Percentiles rank a stretch among this genome's conserved stretches.
Evolutionary conservation across 441 rosid genomes (phyloP).

Genomic region (Populus trichocarpa): DNA sequence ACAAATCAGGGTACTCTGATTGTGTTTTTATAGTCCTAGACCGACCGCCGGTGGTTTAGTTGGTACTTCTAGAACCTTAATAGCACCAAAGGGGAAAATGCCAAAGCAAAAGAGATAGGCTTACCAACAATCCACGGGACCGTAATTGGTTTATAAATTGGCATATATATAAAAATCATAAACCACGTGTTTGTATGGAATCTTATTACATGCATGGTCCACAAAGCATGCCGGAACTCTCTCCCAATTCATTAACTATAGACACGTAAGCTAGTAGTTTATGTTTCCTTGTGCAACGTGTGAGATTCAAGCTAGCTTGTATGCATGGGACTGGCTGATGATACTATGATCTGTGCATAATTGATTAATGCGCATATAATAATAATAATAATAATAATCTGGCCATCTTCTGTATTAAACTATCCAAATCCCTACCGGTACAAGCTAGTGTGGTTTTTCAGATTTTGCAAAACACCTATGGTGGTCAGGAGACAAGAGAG

Average conservation of each 20-base stretch:
- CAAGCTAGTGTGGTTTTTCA: neutral
- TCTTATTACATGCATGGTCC: neutral
- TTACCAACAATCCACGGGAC: neutral
- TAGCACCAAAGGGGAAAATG: neutral
- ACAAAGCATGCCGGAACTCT: constrained; percentile 8
- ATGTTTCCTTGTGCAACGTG: neutral
- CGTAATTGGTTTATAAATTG: neutral
- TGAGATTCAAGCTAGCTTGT: neutral
- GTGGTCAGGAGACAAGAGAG: neutral
- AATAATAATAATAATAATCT: too few relatives aligned
- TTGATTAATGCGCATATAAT: too few relatives aligned
- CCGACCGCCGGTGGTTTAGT: neutral
- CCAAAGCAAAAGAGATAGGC: neutral
- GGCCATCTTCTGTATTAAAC: neutral
- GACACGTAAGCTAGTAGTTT: neutral
- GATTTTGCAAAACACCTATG: neutral
- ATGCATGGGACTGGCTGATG: neutral
- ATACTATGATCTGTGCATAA: neutral
- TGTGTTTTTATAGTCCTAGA: neutral
- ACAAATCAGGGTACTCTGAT: neutral
- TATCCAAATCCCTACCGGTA: neutral
- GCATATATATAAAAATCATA: neutral
- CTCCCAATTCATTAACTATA: neutral
- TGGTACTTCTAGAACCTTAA: constrained; percentile 11
- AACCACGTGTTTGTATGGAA: constrained; percentile 16